Conservation (phyloP, 2,329 filamentous ascomycete species). For the Lecanicillium sp. region DNA sequence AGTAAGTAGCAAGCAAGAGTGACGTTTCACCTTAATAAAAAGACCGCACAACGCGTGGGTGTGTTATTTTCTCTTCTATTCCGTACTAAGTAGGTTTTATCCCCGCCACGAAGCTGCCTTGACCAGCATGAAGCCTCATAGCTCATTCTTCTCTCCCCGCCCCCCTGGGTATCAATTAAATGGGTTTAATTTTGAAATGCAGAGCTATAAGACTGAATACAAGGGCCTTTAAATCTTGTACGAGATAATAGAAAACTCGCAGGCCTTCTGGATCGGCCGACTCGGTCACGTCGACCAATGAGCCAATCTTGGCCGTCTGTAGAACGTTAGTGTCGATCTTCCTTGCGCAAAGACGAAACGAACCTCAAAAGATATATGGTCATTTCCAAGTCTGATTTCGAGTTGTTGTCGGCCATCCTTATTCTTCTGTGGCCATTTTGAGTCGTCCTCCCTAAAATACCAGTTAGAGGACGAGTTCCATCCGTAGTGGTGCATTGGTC, state of each 20-base stretch:
- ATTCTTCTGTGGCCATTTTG: slow-evolving; percentile 98
- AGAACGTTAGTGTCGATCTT: slow-evolving; percentile 4
- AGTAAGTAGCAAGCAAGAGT: too few relatives aligned
- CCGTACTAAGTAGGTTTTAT: too few relatives aligned
- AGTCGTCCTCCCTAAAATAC: slow-evolving; percentile 79
- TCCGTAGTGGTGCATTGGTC: too few relatives aligned
- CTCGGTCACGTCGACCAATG: slow-evolving; percentile 91
- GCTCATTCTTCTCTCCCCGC: too few relatives aligned
- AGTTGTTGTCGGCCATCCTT: slow-evolving; percentile 96
- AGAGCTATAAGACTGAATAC: slow-evolving; percentile 94
- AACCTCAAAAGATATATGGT: slow-evolving; percentile 97
- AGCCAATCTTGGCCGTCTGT: slow-evolving; percentile 96
- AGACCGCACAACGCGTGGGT: too few relatives aligned
- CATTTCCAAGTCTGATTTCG: slow-evolving; percentile 86
- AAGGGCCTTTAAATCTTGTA: slow-evolving; percentile 92
- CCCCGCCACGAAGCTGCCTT: too few relatives aligned
- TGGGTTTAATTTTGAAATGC: slow-evolving; percentile 93
- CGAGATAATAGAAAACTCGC: slow-evolving; percentile 96
- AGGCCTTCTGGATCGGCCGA: slow-evolving; percentile 93
- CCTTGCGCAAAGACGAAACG: slow-evolving; percentile 15
- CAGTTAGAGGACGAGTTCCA: not conserved
- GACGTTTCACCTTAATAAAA: too few relatives aligned
- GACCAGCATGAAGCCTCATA: too few relatives aligned
- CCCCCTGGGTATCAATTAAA: slow-evolving; percentile 31
- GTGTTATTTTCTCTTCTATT: too few relatives aligned